Evolutionary conservation across 2,329 filamentous ascomycete genomes (phyloP).

Genomic region (Ophiostoma ulmi): DNA sequence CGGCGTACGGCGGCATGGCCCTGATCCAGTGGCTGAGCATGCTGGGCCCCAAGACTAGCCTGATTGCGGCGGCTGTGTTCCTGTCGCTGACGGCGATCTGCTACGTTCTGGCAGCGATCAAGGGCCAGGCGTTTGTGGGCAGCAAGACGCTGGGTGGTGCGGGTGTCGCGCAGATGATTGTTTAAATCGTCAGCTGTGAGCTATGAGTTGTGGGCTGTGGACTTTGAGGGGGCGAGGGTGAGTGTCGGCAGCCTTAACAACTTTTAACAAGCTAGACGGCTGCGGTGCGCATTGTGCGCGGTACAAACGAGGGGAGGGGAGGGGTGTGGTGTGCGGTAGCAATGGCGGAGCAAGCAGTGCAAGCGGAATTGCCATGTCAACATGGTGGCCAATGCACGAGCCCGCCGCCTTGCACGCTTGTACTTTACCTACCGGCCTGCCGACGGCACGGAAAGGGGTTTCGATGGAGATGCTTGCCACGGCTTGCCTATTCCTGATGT

Average conservation of each 20-base stretch:
- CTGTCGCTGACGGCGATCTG: constrained; percentile 71
- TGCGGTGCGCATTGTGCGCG: neutral
- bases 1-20: constrained; percentile 76
- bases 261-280: neutral
- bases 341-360: neutral
- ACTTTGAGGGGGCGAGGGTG: too few species aligned
- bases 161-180: constrained; percentile 96
- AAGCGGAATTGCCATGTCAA: too few species aligned
- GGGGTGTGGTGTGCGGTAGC: neutral
- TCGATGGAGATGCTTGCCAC: neutral
- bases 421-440: neutral
- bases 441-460: neutral
- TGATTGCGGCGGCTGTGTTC: constrained; percentile 83
- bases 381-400: neutral
- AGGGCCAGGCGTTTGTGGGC: constrained; percentile 79
- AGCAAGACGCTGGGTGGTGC: constrained; percentile 95
- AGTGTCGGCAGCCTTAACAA: neutral
- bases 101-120: constrained; percentile 73
- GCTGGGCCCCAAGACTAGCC: constrained; percentile 56
- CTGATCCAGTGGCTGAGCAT: constrained; percentile 80
- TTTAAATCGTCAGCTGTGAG: constrained; percentile 36
- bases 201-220: neutral
- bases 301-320: neutral
- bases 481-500: neutral
- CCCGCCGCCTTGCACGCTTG: neutral